A percentile compares a stretch with the other conserved stretches of the same genome.
Evolutionary conservation across 805 yeast genomes (phyloP).

Genomic region (Myxozyma sirexii): DNA sequence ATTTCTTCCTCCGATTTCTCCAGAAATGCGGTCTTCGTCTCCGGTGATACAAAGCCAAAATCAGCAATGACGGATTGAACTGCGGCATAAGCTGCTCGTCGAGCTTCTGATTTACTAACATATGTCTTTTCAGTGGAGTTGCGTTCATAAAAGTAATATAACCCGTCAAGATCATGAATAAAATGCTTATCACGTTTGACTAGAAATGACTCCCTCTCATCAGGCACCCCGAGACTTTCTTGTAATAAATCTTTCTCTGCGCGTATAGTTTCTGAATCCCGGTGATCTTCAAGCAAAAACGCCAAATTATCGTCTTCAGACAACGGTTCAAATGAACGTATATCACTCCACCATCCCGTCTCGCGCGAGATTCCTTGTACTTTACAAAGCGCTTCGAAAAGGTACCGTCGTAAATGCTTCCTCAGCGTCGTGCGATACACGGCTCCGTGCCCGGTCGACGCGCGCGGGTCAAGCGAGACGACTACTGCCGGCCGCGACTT

Average conservation of each 20-base stretch:
- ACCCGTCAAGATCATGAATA: slow-evolving; percentile 26
- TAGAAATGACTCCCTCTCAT: slow-evolving; percentile 23
- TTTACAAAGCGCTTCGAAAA: slow-evolving; percentile 19
- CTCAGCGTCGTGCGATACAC: slow-evolving; percentile 10
- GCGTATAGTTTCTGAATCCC: not conserved
- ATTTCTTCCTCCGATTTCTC: not conserved
- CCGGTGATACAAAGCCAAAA: slow-evolving; percentile 21
- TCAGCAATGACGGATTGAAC: slow-evolving; percentile 13
- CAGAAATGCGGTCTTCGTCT: not conserved
- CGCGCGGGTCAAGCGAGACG: not conserved
- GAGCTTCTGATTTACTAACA: slow-evolving; percentile 7
- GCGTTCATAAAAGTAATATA: slow-evolving; percentile 6
- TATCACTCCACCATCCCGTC: slow-evolving; percentile 21
- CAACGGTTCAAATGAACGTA: slow-evolving; percentile 20
- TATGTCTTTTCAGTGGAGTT: not conserved
- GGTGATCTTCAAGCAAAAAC: slow-evolving; percentile 22
- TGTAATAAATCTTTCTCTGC: not conserved
- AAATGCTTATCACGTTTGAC: slow-evolving; percentile 10
- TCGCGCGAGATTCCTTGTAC: slow-evolving; percentile 26
- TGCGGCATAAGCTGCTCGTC: slow-evolving; percentile 6
- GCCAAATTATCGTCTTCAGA: slow-evolving; percentile 4
- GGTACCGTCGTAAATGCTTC: slow-evolving; percentile 9
- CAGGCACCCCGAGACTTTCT: not conserved
- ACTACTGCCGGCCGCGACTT: slow-evolving; percentile 26
- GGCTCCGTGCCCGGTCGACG: slow-evolving; percentile 3